Base-by-base conservation (phyloP, 345 rosid genomes). In the Physaria fendleri region DNA sequence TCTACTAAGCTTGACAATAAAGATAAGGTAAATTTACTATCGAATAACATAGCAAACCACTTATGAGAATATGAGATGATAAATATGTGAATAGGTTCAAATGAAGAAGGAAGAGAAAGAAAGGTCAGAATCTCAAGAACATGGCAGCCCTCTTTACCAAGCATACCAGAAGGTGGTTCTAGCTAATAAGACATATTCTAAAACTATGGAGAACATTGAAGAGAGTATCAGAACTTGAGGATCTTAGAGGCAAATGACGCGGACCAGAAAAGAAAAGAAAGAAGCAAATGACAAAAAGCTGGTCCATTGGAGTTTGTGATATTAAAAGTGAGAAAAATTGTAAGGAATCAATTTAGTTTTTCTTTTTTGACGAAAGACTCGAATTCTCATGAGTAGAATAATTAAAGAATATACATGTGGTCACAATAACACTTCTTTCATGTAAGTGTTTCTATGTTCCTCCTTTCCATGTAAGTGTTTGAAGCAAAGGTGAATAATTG, bases 101-200 rank as follows among this genome's bases (percentile, higher is more conserved):
- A 81, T 66, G 58, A 75, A 32, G 46, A 80, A 65, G 56, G 72
- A 75, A 59, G 98, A 84, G 58, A 81, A 77, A 66, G 83, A 65
- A 40, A 63, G 68, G 60, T 64, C 76, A 57, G 74, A 62, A 57
- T 78, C 80, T 76, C 85, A 74, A 84, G 78, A 71, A 72, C 86
- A 37, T 92, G 98, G 96, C 95, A 88, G 42, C 98, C 98, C 23
- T 84, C 95, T n/a, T 73, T 92, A 7, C 66, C 81, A 65, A 92
- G 93, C 89, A 92, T 88, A 75, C 79, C 83, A 5, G 96, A 92
- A 70, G 84, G 85, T 58, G 84, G 85, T 51, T 73, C 77, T 56
- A 79, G 71, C 73, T 80, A 24, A 79, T n/a, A n/a, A n/a, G n/a
- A 37, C 18, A 53, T 66, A 9, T 14, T 42, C 30, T 41, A 40